Evolutionary conservation across 208 protist genomes (phyloP).

Genomic region (Giardia muris): DNA sequence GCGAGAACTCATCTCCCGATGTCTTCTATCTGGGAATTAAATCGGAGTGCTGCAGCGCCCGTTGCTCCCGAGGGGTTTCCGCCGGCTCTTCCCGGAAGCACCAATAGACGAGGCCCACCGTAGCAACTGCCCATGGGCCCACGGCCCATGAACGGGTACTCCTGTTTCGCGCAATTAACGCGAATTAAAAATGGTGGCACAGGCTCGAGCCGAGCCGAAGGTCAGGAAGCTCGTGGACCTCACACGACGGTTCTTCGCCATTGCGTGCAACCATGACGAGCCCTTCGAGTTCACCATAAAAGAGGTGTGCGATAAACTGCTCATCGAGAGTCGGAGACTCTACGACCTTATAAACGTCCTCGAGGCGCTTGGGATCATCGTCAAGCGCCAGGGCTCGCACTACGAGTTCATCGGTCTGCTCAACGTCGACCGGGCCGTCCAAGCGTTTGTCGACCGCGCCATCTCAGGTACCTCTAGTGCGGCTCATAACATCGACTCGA

Average conservation of each 20-base stretch:
- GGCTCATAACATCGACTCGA: background rate
- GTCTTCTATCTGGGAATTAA: too few relatives aligned
- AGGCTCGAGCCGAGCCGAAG: background rate
- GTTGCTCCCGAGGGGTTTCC: too few relatives aligned
- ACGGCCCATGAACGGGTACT: too few relatives aligned
- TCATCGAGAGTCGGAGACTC: background rate
- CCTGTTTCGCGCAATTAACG: too few relatives aligned
- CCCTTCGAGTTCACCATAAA: background rate
- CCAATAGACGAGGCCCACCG: too few relatives aligned
- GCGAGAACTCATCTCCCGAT: too few relatives aligned
- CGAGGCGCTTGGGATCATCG: background rate
- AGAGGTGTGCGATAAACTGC: background rate
- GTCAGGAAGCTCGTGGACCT: background rate
- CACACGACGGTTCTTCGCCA: background rate
- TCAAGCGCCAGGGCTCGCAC: background rate
- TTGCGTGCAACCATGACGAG: background rate
- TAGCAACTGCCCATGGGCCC: too few relatives aligned
- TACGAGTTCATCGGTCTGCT: background rate
- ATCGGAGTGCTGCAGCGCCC: too few relatives aligned
- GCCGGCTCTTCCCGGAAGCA: too few relatives aligned
- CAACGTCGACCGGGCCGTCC: background rate
- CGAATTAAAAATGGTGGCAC: too few relatives aligned
- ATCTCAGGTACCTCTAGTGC: background rate
- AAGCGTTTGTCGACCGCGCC: background rate
- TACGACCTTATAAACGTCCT: slow-evolving; percentile 1